Evolutionary conservation across 164 flowering plant genomes (phyloP).

Genomic region (Warburgia ugandensis): DNA sequence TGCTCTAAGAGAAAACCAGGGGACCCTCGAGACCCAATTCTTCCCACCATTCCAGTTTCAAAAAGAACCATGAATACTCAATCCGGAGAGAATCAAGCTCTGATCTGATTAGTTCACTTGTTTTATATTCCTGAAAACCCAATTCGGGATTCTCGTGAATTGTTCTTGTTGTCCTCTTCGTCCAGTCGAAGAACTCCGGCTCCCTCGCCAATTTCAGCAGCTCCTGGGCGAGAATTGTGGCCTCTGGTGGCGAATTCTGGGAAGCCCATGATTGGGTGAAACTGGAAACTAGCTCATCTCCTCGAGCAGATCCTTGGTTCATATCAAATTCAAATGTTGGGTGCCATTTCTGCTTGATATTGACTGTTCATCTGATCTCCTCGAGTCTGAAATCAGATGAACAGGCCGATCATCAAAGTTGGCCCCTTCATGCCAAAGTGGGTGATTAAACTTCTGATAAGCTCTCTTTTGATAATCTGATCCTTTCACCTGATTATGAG

Average conservation of each 20-base stretch:
- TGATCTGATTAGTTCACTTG: slow-evolving; percentile 43
- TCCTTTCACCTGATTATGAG: too few relatives aligned
- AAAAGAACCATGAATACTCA: slow-evolving; percentile 47
- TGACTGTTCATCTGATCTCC: too few relatives aligned
- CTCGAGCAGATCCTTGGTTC: too few relatives aligned
- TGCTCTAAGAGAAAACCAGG: slow-evolving; percentile 58
- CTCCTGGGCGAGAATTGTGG: slow-evolving; percentile 11
- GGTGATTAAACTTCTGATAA: too few relatives aligned
- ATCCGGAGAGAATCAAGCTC: slow-evolving; percentile 59
- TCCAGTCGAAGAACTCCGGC: slow-evolving; percentile 44
- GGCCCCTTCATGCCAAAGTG: too few relatives aligned
- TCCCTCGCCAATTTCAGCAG: slow-evolving; percentile 39
- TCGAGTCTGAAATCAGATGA: too few relatives aligned
- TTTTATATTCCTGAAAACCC: slow-evolving; percentile 47
- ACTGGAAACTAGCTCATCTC: background rate
- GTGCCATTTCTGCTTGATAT: too few relatives aligned
- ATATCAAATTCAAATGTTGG: too few relatives aligned
- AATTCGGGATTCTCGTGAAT: slow-evolving; percentile 66
- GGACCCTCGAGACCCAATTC: slow-evolving; percentile 43
- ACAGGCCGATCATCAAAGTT: too few relatives aligned
- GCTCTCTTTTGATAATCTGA: too few relatives aligned
- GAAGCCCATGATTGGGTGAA: slow-evolving; percentile 1
- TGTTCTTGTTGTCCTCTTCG: slow-evolving; percentile 41
- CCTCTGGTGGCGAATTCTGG: background rate
- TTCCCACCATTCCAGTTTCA: slow-evolving; percentile 57